Evolutionary conservation across 2,329 filamentous ascomycete species (phyloP).

Genomic region (Pestalotiopsis sp.): DNA sequence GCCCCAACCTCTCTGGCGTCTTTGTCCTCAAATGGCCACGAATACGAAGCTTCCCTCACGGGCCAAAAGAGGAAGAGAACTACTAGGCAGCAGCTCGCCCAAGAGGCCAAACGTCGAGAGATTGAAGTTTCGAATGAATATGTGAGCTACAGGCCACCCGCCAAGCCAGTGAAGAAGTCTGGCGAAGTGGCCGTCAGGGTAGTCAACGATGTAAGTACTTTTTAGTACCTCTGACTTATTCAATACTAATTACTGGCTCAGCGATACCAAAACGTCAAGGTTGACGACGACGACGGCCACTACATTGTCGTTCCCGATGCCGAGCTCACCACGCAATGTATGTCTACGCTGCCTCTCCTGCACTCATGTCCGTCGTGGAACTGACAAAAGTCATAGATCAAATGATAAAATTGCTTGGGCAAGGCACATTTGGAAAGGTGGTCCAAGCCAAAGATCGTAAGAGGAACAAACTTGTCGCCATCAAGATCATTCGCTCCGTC

Average conservation of each 20-base stretch:
- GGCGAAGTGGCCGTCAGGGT: constrained; percentile 69
- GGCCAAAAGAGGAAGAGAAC: constrained; percentile 85
- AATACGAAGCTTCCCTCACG: constrained; percentile 64
- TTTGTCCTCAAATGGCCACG: constrained; percentile 60
- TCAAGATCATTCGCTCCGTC: constrained; percentile 97
- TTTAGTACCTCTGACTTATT: neutral
- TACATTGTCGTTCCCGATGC: constrained; percentile 91
- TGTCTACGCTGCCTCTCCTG: constrained; percentile 35
- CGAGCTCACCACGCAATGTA: constrained; percentile 86
- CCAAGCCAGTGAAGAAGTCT: constrained; percentile 87
- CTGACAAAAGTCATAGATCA: constrained; percentile 58
- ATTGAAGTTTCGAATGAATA: constrained; percentile 70
- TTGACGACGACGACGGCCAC: constrained; percentile 95
- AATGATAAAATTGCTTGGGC: constrained; percentile 85
- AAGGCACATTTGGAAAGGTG: constrained; percentile 98
- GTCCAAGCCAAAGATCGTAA: constrained; percentile 85
- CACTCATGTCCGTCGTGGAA: too few species aligned
- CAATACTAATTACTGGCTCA: constrained; percentile 16
- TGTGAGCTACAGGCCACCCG: constrained; percentile 80
- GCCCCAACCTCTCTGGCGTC: constrained; percentile 85
- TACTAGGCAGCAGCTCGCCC: constrained; percentile 73
- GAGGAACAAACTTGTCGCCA: constrained; percentile 77
- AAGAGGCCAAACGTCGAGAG: constrained; percentile 79
- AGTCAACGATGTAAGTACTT: constrained; percentile 59
- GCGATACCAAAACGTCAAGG: constrained; percentile 62